These are phyloP conservation scores for Nidula microcarpa DNA, from an alignment of 768 basidiomycete species.

Conservation along the genomic window DNA sequence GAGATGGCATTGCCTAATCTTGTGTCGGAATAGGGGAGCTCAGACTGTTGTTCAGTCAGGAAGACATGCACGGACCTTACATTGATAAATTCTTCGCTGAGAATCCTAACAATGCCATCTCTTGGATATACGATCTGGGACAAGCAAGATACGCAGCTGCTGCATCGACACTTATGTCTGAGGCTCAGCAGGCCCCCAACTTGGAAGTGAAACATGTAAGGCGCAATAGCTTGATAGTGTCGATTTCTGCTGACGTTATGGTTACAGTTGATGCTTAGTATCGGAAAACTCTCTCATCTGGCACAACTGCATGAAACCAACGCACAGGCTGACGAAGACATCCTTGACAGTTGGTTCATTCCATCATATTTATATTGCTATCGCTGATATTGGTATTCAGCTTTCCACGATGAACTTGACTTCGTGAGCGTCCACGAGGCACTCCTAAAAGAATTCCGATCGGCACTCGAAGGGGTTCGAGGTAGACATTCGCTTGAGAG, in stretches of 20 bases:
- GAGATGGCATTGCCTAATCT: no score
- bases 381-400: conserved; percentile 30
- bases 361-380: background rate
- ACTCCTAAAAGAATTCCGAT: conserved; percentile 60
- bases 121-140: conserved; percentile 88
- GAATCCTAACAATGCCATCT: conserved; percentile 54
- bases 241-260: conserved; percentile 1
- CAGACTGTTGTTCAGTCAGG: conserved; percentile 77
- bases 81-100: conserved; percentile 73
- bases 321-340: conserved; percentile 40
- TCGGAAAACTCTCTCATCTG: conserved; percentile 83
- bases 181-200: conserved; percentile 51
- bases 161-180: conserved; percentile 57
- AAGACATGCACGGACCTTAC: conserved; percentile 54
- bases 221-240: conserved; percentile 10
- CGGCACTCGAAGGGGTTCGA: conserved; percentile 43
- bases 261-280: conserved; percentile 79
- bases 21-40: conserved; percentile 81
- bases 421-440: conserved; percentile 81
- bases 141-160: conserved; percentile 65
- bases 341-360: conserved; percentile 48
- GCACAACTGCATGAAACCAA: conserved; percentile 69
- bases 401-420: conserved; percentile 84
- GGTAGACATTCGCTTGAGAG: conserved; percentile 61
- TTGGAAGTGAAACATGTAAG: conserved; percentile 78